Conservation (phyloP, 106 monocot genomes). For the Acorus calamus region DNA sequence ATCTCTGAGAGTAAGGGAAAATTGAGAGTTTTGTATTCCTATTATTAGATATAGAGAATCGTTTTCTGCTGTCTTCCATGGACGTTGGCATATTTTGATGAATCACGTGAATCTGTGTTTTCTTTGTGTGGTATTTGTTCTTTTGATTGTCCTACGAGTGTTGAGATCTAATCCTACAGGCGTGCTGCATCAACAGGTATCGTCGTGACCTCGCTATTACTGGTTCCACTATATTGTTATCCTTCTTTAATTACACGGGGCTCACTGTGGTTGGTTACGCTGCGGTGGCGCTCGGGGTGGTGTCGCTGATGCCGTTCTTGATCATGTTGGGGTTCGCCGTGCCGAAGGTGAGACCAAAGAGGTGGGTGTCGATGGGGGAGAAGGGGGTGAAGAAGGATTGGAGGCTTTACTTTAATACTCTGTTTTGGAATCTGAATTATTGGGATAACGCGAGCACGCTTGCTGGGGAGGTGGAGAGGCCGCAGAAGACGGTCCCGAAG, state of each 20-base stretch:
- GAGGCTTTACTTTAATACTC: constrained; percentile 66
- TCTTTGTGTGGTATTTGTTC: too few species aligned
- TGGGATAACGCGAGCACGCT: constrained; percentile 87
- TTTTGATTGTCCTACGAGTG: too few species aligned
- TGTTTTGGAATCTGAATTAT: constrained; percentile 87
- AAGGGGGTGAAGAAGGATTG: constrained; percentile 32
- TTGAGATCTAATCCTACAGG: too few species aligned
- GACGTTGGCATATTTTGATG: too few species aligned
- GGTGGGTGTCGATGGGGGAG: constrained; percentile 33
- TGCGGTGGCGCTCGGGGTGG: constrained; percentile 40
- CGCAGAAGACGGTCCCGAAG: constrained; percentile 52
- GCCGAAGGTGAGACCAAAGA: constrained; percentile 27
- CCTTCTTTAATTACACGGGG: constrained; percentile 63
- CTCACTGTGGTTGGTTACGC: constrained; percentile 61
- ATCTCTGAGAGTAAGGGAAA: too few species aligned
- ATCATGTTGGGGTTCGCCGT: constrained; percentile 38
- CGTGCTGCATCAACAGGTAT: too few species aligned
- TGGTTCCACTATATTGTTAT: constrained; percentile 31
- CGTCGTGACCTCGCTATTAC: constrained; percentile 16
- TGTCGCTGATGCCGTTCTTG: constrained; percentile 48
- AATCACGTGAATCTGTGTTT: too few species aligned
- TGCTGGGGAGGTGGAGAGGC: constrained; percentile 76
- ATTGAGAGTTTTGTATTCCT: too few species aligned
- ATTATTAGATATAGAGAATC: too few species aligned
- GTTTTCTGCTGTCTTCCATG: too few species aligned